A percentile compares a stretch with the other conserved stretches of the same genome.
These are phyloP conservation scores for Hirschfeldia incana DNA, from an alignment of 345 rosid genomes.

Conservation along the genomic window DNA sequence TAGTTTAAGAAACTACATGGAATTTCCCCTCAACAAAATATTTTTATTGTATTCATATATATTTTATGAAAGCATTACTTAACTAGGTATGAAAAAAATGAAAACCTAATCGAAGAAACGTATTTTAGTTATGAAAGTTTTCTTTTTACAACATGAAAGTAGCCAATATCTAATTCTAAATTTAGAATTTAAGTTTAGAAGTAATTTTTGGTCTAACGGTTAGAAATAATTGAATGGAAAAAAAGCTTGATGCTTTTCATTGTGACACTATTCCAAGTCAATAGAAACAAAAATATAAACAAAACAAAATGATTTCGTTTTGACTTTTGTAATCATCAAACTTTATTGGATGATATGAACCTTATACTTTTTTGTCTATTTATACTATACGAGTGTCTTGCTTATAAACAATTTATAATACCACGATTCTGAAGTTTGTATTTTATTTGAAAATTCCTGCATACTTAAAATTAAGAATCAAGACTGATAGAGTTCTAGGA, in stretches of 20 bases:
- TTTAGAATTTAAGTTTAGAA: background rate
- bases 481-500: no score
- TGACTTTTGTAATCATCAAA: slow-evolving; percentile 9
- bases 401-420: background rate
- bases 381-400: background rate
- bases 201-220: no score
- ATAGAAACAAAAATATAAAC: background rate
- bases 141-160: background rate
- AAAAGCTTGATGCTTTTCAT: background rate
- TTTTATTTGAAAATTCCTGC: background rate
- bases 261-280: slow-evolving; percentile 21
- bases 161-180: background rate
- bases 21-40: background rate
- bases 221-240: slow-evolving; percentile 1
- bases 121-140: background rate
- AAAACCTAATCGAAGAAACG: background rate
- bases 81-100: background rate
- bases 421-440: background rate
- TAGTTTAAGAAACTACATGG: background rate
- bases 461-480: no score
- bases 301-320: slow-evolving; percentile 11
- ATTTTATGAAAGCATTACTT: background rate
- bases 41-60: background rate
- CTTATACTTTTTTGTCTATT: background rate
- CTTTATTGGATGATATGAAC: background rate